Conservation (phyloP, 345 rosid genomes). For the Eucalyptus erythrocorys region DNA sequence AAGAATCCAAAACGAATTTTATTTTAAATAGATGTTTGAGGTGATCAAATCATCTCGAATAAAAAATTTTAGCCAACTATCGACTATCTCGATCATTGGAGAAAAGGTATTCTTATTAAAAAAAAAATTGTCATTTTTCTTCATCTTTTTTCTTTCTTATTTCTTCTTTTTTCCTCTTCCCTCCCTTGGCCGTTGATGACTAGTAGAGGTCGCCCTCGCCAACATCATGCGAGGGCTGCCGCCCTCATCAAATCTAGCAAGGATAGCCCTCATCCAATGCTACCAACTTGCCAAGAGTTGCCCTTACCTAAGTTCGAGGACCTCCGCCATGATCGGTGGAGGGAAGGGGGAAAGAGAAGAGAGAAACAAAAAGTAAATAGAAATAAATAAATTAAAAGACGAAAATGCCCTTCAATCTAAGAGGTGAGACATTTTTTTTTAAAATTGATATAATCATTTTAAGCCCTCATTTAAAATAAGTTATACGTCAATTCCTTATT, state of each 20-base stretch:
- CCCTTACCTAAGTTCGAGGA: too few relatives aligned
- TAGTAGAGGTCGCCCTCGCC: fast-evolving
- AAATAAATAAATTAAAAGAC: too few relatives aligned
- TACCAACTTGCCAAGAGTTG: fast-evolving
- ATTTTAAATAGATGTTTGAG: fast-evolving
- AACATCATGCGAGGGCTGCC: fast-evolving
- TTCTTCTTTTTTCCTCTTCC: too few relatives aligned
- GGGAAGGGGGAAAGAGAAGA: fast-evolving
- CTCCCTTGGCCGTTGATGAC: fast-evolving
- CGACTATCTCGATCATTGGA: too few relatives aligned
- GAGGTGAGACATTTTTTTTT: too few relatives aligned
- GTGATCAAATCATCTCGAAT: too few relatives aligned
- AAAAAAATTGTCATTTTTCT: too few relatives aligned
- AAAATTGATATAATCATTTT: too few relatives aligned
- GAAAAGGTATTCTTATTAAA: too few relatives aligned
- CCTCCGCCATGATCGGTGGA: fast-evolving
- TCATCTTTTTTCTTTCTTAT: too few relatives aligned
- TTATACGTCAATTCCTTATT: fast-evolving
- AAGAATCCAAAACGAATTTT: fast-evolving
- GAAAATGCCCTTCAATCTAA: fast-evolving
- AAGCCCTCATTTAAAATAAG: fast-evolving
- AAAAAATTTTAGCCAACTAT: too few relatives aligned
- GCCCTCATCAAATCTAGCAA: fast-evolving
- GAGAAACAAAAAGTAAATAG: too few relatives aligned
- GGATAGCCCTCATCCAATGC: fast-evolving